Conservation (phyloP, 305 asterid species). For the Rubia balearica region DNA sequence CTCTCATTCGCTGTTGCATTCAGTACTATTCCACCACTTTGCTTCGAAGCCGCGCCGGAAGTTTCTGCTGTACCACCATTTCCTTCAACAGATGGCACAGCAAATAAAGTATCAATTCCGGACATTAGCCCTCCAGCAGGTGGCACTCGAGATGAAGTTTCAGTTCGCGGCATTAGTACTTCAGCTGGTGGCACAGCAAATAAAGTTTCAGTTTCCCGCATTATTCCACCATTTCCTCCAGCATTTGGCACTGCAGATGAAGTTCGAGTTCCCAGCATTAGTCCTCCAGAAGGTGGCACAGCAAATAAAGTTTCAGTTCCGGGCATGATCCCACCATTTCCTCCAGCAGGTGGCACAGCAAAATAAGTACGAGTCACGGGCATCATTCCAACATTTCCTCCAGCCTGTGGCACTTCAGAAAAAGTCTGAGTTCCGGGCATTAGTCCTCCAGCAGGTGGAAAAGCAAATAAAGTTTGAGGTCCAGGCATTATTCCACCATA, state of each 20-base stretch:
- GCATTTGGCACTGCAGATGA: not conserved
- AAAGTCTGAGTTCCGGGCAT: not conserved
- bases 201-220: not conserved
- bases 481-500: not conserved
- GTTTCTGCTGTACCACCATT: not conserved
- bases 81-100: not conserved
- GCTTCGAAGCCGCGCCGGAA: no score
- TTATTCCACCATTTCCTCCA: not conserved
- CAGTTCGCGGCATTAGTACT: not conserved
- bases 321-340: not conserved
- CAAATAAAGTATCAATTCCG: not conserved
- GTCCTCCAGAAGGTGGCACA: not conserved
- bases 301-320: not conserved
- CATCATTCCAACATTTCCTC: not conserved
- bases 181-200: not conserved
- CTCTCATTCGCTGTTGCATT: slow-evolving; percentile 16
- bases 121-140: not conserved
- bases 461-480: no score
- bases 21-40: no score
- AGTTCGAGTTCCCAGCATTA: not conserved
- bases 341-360: not conserved
- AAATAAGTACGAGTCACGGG: not conserved
- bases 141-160: not conserved
- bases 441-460: no score
- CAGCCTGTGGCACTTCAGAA: not conserved